Base-by-base conservation (phyloP, 768 basidiomycete genomes). In the Tephrocybe sp. region DNA sequence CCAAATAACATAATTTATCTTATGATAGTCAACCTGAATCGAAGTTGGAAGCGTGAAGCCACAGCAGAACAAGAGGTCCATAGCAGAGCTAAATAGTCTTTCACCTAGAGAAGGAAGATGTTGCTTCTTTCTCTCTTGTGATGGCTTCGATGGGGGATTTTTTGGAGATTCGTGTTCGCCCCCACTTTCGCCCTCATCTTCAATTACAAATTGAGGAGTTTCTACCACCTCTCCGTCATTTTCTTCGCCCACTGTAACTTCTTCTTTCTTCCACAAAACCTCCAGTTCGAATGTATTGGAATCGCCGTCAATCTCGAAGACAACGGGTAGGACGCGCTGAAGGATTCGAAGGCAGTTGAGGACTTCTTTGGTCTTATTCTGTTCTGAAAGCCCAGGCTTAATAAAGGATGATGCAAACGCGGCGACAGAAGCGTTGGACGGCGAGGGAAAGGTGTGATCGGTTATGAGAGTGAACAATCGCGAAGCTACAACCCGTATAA, bases 321-420 rank as follows among this genome's bases (percentile, higher is more conserved):
- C 70, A n/a, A 95, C 84, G 2, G 95, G 95, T 13, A 98, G 72
- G 16, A 98, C 79, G 43, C 97, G 82, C 52, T 92, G 87, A 16
- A 99, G 78, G 7, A 98, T 82, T 23, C 96, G 81, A n/a, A 98
- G 64, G 63, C 93, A 94, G 62, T 97, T 98, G 39, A 99, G 75
- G 4, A 86, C 91, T 65, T 98, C 88, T 58, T 87, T 92, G 2
- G 88, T 87, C 23, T 92, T 73, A 59, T 83, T 90, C 55, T 80
- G 76, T 53, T 82, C 84, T 5, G 73, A 66, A 16, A 77, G 71
- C 22, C 75, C 72, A 14, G 73, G 64, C 58, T 84, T 87, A 56
- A 90, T 86, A 60, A 91, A 74, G 0, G 87, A 84, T 1, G 83
- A 76, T 3, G 87, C 83, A 56, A 87, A 82, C 10, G 86, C 80